These are phyloP conservation scores for Starmera amethionina DNA, from an alignment of 805 yeast species.

Conservation along the genomic window DNA sequence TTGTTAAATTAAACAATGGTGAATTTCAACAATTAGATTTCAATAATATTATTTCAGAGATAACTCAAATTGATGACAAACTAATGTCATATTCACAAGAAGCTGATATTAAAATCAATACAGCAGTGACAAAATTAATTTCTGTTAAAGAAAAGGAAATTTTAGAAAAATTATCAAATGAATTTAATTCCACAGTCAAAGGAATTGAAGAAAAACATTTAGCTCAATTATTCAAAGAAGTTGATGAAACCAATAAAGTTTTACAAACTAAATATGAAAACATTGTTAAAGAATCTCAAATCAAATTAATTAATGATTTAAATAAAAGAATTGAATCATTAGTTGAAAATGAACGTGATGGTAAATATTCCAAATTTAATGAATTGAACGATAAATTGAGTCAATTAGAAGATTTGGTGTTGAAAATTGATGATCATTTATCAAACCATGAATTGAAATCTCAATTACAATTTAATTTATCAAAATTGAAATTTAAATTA, in stretches of 20 bases:
- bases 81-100: constrained; percentile 6
- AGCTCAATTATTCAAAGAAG: constrained; percentile 48
- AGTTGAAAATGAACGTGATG: constrained; percentile 68
- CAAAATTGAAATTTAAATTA: constrained; percentile 31
- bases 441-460: constrained; percentile 29
- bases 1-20: constrained; percentile 15
- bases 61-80: constrained; percentile 14
- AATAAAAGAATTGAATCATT: constrained; percentile 45
- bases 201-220: constrained; percentile 52
- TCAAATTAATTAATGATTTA: constrained; percentile 61
- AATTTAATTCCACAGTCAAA: constrained; percentile 52
- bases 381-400: constrained; percentile 46
- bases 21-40: constrained; percentile 8
- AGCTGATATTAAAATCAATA: constrained; percentile 5
- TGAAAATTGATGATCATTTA: constrained; percentile 27
- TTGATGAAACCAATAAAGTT: constrained; percentile 55
- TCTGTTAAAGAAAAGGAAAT: constrained; percentile 40
- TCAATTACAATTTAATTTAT: constrained; percentile 33
- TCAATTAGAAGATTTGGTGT: constrained; percentile 45
- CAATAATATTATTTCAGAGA: constrained; percentile 6
- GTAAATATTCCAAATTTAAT: constrained; percentile 61
- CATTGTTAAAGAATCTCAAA: constrained; percentile 54
- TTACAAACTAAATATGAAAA: constrained; percentile 66
- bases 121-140: constrained; percentile 14
- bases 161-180: constrained; percentile 47